phyloP scores from a whole-genome alignment of 2,329 filamentous ascomycete species.

The Exophiala phaeomuriformis region DNA sequence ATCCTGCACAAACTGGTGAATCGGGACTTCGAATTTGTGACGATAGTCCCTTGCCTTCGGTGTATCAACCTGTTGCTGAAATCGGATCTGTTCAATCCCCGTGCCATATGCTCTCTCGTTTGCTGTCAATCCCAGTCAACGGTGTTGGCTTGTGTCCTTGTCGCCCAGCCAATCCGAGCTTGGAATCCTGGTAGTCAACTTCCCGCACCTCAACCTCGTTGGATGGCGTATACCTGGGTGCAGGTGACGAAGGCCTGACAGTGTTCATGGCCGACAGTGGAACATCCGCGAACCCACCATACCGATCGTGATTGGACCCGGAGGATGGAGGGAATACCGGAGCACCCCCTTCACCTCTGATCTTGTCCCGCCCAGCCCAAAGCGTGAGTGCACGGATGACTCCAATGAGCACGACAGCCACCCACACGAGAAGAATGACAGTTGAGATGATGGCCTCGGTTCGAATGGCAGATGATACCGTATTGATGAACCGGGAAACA shows the following conservation, averaged over 20 bases:
- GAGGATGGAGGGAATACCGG: constrained; percentile 24
- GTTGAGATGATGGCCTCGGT: constrained; percentile 74
- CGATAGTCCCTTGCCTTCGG: background rate
- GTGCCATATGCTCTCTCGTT: constrained; percentile 15
- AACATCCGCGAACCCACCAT: constrained; percentile 34
- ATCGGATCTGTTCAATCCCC: constrained; percentile 1
- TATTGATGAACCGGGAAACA: constrained; percentile 60
- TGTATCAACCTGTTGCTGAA: constrained; percentile 3
- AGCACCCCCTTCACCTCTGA: constrained; percentile 53
- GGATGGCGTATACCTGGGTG: constrained; percentile 28
- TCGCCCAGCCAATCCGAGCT: constrained; percentile 39
- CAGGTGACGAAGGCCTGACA: constrained; percentile 16
- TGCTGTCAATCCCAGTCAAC: constrained; percentile 15
- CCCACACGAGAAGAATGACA: constrained; percentile 66
- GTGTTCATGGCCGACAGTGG: constrained; percentile 28
- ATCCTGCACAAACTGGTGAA: background rate
- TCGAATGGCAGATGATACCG: constrained; percentile 60
- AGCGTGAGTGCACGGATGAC: constrained; percentile 58
- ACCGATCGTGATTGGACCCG: constrained; percentile 21
- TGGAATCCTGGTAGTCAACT: constrained; percentile 35
- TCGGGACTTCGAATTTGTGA: background rate
- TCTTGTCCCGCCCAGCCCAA: constrained; percentile 54
- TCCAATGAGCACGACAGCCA: constrained; percentile 69
- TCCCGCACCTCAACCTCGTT: constrained; percentile 19
- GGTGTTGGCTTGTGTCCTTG: constrained; percentile 31